Evolutionary conservation across 352 stramenopile species (phyloP).

Genomic region (Globisporangium yorkense): DNA sequence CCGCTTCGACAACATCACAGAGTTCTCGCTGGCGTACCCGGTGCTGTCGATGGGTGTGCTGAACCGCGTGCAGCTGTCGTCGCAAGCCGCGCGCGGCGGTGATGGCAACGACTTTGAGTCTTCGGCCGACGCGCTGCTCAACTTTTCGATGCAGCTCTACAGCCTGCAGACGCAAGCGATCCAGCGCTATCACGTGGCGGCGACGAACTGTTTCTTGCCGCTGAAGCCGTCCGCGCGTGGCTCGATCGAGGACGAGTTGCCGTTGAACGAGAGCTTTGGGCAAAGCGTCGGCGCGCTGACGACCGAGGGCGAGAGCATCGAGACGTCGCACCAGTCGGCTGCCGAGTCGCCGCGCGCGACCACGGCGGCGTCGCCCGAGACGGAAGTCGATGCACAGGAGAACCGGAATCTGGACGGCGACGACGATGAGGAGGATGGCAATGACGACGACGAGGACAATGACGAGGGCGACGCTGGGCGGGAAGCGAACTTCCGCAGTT

Average conservation of each 20-base stretch:
- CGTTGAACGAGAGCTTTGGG: conserved; percentile 24
- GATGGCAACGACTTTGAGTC: conserved; percentile 20
- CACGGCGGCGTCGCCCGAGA: conserved; percentile 44
- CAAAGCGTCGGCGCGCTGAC: conserved; percentile 74
- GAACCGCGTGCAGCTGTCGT: conserved; percentile 30
- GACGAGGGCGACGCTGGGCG: conserved; percentile 1
- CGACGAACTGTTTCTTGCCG: conserved; percentile 54
- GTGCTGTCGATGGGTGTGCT: conserved; percentile 71
- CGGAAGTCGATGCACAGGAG: conserved; percentile 59
- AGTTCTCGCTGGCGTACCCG: conserved; percentile 73
- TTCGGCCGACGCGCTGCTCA: conserved; percentile 12
- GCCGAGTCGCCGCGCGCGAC: conserved; percentile 59
- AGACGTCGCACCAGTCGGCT: conserved; percentile 54
- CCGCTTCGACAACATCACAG: conserved; percentile 75
- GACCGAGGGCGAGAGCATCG: conserved; percentile 55
- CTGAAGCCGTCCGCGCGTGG: conserved; percentile 14
- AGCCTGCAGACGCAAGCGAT: conserved; percentile 80
- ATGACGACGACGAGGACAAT: conserved; percentile 5
- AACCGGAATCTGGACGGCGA: conserved; percentile 34
- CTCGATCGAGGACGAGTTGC: conserved; percentile 40
- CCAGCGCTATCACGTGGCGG: conserved; percentile 71
- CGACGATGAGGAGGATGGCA: conserved; percentile 12
- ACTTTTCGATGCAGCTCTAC: conserved; percentile 78
- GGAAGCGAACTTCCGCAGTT: conserved; percentile 3
- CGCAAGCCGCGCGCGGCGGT: conserved; percentile 27